Percentiles rank a stretch among this genome's conserved stretches.
These are phyloP conservation scores for Calonectria multiphialidica DNA, from an alignment of 2,329 filamentous ascomycete genomes.

Conservation along the genomic window DNA sequence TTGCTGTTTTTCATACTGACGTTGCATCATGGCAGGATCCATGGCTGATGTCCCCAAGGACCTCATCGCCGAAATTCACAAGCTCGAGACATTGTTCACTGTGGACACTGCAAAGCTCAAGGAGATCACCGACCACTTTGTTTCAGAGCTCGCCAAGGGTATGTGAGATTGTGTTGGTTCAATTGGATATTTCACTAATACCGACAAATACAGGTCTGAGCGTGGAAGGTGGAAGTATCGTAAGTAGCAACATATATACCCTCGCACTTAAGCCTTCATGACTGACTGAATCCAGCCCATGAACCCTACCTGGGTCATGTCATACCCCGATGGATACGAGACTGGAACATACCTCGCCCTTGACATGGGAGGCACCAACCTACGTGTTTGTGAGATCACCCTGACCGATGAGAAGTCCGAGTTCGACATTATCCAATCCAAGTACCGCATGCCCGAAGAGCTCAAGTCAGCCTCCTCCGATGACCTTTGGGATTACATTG, in stretches of 20 bases:
- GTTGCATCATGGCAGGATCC: slow-evolving; percentile 71
- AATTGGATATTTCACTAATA: slow-evolving; percentile 21
- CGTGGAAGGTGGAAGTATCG: slow-evolving; percentile 92
- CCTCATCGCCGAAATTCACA: slow-evolving; percentile 82
- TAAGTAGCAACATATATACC: slow-evolving; percentile 60
- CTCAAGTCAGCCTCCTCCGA: slow-evolving; percentile 87
- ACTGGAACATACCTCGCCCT: slow-evolving; percentile 89
- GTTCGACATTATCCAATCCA: slow-evolving; percentile 95
- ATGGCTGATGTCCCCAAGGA: slow-evolving; percentile 92
- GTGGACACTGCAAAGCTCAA: slow-evolving; percentile 86
- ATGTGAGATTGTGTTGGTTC: slow-evolving; percentile 47
- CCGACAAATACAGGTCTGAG: slow-evolving; percentile 73
- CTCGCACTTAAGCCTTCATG: neutral
- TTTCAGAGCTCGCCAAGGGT: slow-evolving; percentile 90
- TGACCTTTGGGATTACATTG: slow-evolving; percentile 95
- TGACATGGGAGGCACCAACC: slow-evolving; percentile 96
- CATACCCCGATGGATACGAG: slow-evolving; percentile 87
- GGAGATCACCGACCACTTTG: slow-evolving; percentile 89
- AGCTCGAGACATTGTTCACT: slow-evolving; percentile 86
- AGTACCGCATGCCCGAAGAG: slow-evolving; percentile 94
- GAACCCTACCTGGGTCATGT: slow-evolving; percentile 98
- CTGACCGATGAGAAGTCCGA: slow-evolving; percentile 89
- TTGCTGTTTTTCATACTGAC: slow-evolving; percentile 26
- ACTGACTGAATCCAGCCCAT: slow-evolving; percentile 76
- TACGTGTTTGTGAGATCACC: slow-evolving; percentile 93